Evolutionary conservation across 2,329 filamentous ascomycete genomes (phyloP).

Genomic region (Thermoascus crustaceus): DNA sequence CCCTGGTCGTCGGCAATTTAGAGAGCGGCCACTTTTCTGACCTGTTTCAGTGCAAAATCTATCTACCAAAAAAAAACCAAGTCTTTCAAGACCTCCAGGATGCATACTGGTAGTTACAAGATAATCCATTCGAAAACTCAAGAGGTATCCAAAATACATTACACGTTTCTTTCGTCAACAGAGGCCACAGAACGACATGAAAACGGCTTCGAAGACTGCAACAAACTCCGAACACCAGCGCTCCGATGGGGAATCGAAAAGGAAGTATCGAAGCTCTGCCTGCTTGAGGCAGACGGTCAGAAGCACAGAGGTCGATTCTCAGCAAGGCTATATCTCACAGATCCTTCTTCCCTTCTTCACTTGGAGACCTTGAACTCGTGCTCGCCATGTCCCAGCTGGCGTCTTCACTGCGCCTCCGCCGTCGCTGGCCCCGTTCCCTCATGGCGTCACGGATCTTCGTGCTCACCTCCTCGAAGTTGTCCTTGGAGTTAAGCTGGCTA

Average conservation of each 20-base stretch:
- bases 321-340: slow-evolving; percentile 13
- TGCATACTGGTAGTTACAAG: background rate
- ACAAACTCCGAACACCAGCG: slow-evolving; percentile 15
- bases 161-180: background rate
- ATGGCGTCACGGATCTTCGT: slow-evolving; percentile 79
- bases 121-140: background rate
- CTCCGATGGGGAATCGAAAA: slow-evolving; percentile 6
- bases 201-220: background rate
- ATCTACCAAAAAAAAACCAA: too few relatives aligned
- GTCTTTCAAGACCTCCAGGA: too few relatives aligned
- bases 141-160: background rate
- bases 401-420: slow-evolving; percentile 43
- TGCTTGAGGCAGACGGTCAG: slow-evolving; percentile 5
- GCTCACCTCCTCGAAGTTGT: slow-evolving; percentile 72
- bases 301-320: slow-evolving; percentile 6
- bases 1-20: too few relatives aligned
- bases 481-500: slow-evolving; percentile 57
- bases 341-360: slow-evolving; percentile 30
- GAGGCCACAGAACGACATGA: too few relatives aligned
- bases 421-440: slow-evolving; percentile 61
- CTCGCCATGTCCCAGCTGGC: slow-evolving; percentile 34
- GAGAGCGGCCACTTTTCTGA: background rate
- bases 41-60: too few relatives aligned
- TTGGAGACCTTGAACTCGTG: slow-evolving; percentile 26
- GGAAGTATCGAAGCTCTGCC: slow-evolving; percentile 7